These are phyloP conservation scores for Cenchrus americanus DNA, from an alignment of 176 grass and related monocot genomes.

Conservation along the genomic window DNA sequence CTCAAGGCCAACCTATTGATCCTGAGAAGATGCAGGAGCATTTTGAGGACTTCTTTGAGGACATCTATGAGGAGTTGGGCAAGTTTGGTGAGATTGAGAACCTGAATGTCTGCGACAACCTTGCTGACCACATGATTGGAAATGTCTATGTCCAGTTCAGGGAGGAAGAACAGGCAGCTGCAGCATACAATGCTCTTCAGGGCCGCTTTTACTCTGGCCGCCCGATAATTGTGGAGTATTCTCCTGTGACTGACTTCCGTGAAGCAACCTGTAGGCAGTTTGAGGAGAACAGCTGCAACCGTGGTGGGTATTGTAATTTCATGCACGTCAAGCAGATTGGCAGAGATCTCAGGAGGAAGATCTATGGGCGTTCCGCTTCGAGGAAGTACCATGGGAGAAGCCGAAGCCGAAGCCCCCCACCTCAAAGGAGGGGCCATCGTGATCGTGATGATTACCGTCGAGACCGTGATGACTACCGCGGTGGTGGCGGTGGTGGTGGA, in stretches of 20 bases:
- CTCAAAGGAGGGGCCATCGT: constrained; percentile 52
- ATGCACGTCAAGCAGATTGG: constrained; percentile 74
- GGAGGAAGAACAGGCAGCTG: constrained; percentile 59
- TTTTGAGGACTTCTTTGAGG: constrained; percentile 70
- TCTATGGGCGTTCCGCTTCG: constrained; percentile 41
- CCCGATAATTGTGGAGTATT: constrained; percentile 59
- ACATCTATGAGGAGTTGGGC: constrained; percentile 61
- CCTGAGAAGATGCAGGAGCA: constrained; percentile 71
- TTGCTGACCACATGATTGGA: constrained; percentile 68
- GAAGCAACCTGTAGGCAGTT: constrained; percentile 64
- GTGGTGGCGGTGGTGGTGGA: constrained; percentile 34
- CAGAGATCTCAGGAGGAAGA: constrained; percentile 61
- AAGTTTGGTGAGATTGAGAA: constrained; percentile 70
- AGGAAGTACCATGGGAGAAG: constrained; percentile 58
- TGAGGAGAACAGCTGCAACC: constrained; percentile 74
- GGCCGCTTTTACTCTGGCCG: constrained; percentile 62
- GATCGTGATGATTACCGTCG: constrained; percentile 47
- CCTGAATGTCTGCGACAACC: constrained; percentile 64
- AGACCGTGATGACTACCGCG: constrained; percentile 40
- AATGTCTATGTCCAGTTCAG: constrained; percentile 74
- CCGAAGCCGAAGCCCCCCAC: constrained; percentile 59
- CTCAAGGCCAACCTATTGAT: constrained; percentile 56
- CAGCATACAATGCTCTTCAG: constrained; percentile 56
- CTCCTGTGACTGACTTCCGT: constrained; percentile 65
- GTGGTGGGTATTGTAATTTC: constrained; percentile 68